Evolutionary conservation across 192 early-diverging fungal species (phyloP).

Genomic region (Rhizophagus clarus): DNA sequence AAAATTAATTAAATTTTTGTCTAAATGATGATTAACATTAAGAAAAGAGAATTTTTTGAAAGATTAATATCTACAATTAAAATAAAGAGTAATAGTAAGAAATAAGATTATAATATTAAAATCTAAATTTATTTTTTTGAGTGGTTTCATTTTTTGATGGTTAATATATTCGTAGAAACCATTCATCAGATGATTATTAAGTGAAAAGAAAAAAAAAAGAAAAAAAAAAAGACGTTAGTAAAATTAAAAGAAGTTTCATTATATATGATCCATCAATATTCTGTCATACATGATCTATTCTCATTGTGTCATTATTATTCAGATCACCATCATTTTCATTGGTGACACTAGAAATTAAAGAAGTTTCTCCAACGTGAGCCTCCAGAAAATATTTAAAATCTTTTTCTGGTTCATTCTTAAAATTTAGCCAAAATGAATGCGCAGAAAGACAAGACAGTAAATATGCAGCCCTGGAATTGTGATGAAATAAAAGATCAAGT

Average conservation of each 20-base stretch:
- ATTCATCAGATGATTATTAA: neutral
- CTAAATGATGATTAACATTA: neutral
- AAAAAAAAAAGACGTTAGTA: neutral
- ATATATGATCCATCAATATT: neutral
- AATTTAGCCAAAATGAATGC: conserved; percentile 33
- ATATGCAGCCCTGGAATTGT: conserved; percentile 22
- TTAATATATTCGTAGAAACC: neutral
- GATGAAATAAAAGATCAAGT: neutral
- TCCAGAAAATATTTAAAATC: conserved; percentile 31
- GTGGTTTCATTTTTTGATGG: neutral
- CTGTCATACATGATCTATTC: conserved; percentile 4
- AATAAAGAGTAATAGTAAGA: neutral
- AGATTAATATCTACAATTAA: neutral
- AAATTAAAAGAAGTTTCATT: neutral
- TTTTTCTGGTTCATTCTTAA: conserved; percentile 31
- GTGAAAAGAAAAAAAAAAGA: neutral
- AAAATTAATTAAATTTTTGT: neutral
- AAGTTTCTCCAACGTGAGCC: conserved; percentile 12
- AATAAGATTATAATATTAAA: neutral
- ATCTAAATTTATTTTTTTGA: neutral
- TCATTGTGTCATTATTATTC: neutral
- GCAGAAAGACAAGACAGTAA: conserved; percentile 30
- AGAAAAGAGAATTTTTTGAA: neutral
- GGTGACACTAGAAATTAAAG: neutral
- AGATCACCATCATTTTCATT: conserved; percentile 1